Percentiles rank a stretch among this genome's conserved stretches.
Evolutionary conservation across 2,329 filamentous ascomycete species (phyloP).

Genomic region (Neophaeococcomyces mojaviensis): DNA sequence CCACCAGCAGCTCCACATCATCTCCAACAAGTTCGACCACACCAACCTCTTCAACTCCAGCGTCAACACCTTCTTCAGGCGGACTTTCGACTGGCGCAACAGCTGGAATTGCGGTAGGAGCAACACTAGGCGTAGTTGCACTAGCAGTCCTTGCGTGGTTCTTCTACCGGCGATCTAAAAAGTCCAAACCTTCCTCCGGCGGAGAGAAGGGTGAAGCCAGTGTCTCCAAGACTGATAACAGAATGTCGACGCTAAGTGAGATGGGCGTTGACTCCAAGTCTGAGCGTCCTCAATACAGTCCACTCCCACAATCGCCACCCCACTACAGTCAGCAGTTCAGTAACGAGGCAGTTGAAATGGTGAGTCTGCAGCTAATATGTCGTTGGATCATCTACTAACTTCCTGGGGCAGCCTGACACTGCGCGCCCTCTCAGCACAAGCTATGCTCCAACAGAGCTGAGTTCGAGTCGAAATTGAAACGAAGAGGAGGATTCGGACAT

Average conservation of each 20-base stretch:
- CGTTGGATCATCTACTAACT: not conserved
- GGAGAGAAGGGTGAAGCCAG: not conserved
- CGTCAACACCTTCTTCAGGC: not conserved
- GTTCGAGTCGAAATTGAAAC: not conserved
- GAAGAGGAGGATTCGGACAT: too few relatives aligned
- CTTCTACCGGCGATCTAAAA: not conserved
- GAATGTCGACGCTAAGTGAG: not conserved
- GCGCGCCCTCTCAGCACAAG: not conserved
- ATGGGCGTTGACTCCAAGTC: not conserved
- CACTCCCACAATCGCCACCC: too few relatives aligned
- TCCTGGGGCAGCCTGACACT: not conserved
- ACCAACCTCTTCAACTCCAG: not conserved
- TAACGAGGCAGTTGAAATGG: not conserved
- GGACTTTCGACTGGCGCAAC: slow-evolving; percentile 4
- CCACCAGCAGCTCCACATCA: not conserved
- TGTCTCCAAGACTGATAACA: not conserved
- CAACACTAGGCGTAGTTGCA: not conserved
- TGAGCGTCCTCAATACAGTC: too few relatives aligned
- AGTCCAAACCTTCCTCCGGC: not conserved
- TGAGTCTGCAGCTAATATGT: not conserved
- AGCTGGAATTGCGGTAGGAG: slow-evolving; percentile 6
- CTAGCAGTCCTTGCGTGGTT: not conserved
- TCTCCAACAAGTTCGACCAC: not conserved
- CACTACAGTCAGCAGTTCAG: not conserved
- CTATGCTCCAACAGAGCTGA: slow-evolving; percentile 1